A percentile compares a stretch with the other conserved stretches of the same genome.
These are phyloP conservation scores for Coemansia javaensis DNA, from an alignment of 192 early-diverging fungal species.

Conservation along the genomic window DNA sequence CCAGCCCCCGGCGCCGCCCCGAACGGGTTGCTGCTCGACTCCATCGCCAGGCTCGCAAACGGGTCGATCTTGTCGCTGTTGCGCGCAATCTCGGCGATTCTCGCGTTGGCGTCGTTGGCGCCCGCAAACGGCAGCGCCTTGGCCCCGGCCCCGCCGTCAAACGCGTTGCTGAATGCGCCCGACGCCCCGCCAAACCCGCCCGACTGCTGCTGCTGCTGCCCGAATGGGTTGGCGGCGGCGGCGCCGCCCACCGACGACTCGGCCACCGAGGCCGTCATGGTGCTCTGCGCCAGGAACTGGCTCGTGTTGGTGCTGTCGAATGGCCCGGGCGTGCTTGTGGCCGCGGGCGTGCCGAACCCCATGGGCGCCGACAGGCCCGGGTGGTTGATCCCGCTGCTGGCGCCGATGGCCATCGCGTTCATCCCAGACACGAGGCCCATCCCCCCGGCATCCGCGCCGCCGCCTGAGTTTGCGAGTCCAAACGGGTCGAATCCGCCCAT, in stretches of 20 bases:
- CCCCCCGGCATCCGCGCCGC: neutral
- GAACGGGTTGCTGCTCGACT: constrained; percentile 34
- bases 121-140: constrained; percentile 41
- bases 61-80: constrained; percentile 55
- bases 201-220: constrained; percentile 18
- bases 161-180: constrained; percentile 43
- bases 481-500: constrained; percentile 54
- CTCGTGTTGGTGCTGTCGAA: constrained; percentile 30
- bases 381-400: neutral
- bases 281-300: constrained; percentile 28
- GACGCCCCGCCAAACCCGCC: constrained; percentile 35
- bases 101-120: constrained; percentile 39
- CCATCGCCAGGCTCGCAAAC: constrained; percentile 53
- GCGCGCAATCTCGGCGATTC: constrained; percentile 52
- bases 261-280: constrained; percentile 22
- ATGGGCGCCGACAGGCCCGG: constrained; percentile 17
- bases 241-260: constrained; percentile 3
- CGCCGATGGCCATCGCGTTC: neutral
- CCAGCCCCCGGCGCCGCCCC: constrained; percentile 9
- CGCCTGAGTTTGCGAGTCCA: constrained; percentile 2
- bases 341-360: constrained; percentile 3
- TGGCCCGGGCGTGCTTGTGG: constrained; percentile 3
- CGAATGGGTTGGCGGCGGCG: constrained; percentile 23
- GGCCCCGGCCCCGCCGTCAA: constrained; percentile 47
- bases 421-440: constrained; percentile 15